Evolutionary conservation across 2,329 filamentous ascomycete genomes (phyloP), one percentile per base, ranked within the genome.

Genomic region (Onygenales sp.): DNA sequence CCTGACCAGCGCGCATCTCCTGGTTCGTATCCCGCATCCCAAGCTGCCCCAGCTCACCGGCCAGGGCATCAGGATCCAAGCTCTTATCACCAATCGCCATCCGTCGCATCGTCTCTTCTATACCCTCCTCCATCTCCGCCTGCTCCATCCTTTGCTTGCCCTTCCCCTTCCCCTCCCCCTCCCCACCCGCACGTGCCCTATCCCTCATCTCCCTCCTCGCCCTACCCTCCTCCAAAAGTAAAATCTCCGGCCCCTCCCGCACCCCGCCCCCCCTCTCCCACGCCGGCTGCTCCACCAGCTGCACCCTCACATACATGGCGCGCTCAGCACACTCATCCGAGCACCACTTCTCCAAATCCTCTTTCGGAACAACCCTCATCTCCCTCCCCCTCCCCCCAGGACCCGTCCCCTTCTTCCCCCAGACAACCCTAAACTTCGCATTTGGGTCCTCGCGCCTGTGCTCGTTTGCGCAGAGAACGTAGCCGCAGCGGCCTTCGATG

Each of bases 321-420:
- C 88, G 79, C 59, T 82, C 81, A 2, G 87, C 87, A 71, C 93
- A 98, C 41, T 77, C 78, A 52, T 85, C 78, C 0, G 85, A 88
- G 69, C 93, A 98, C 89, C 90, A 98, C 70, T 84, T 86, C 71
- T 93, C 88, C 13, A 91, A 70, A 63, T 89, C 83, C 59, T 83
- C 81, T 51, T 79, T 81, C 55, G 82, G 79, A 31, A 94, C 83
- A 47, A 95, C 85, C 58, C 76, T 75, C 59, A 81, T 72, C 44
- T 75, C 75, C 58, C 78, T 78, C 52, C 82, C 82, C 53, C 68
- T 66, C 3, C 70, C 70, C 35, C 68, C 65, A 2, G 65, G 65
- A 2, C 69, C 71, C 50, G 67, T 72, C 0, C 81, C 78, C 52
- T 77, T 78, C 42, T 68, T 70, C 0, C 78, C 79, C 69, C 73